Conservation (phyloP, 768 basidiomycete genomes). For the Auriscalpium microsporum region DNA sequence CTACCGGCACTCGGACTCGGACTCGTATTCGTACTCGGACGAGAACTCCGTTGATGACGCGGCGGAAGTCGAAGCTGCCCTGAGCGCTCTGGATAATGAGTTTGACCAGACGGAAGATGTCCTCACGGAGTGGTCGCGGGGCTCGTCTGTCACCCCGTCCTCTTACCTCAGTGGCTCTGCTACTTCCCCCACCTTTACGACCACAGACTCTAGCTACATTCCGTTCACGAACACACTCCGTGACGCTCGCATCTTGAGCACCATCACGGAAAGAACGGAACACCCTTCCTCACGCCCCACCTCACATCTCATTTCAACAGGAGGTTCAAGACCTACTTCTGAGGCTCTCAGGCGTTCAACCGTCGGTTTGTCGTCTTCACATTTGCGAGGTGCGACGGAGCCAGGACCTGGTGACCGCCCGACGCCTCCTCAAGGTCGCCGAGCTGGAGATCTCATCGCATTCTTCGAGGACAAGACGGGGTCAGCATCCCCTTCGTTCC, state of each 20-base stretch:
- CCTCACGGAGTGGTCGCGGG: conserved; percentile 52
- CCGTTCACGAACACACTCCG: conserved; percentile 31
- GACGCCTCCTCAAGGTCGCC: conserved; percentile 36
- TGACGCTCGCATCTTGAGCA: conserved; percentile 51
- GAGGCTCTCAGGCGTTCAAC: conserved; percentile 29
- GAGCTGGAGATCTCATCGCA: conserved; percentile 64
- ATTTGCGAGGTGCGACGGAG: conserved; percentile 54
- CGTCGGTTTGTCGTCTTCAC: conserved; percentile 31
- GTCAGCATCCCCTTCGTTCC: conserved; percentile 18
- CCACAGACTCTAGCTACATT: conserved; percentile 12
- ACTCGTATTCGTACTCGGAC: conserved; percentile 38
- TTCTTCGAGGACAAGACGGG: conserved; percentile 53
- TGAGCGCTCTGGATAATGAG: conserved; percentile 61
- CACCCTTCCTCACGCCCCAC: conserved; percentile 51
- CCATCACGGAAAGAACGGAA: conserved; percentile 74
- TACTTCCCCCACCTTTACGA: conserved; percentile 17
- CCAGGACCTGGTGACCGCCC: conserved; percentile 23
- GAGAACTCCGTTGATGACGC: conserved; percentile 38
- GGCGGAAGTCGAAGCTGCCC: conserved; percentile 57
- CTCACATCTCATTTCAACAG: conserved; percentile 26
- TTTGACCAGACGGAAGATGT: conserved; percentile 57
- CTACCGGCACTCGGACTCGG: conserved; percentile 1
- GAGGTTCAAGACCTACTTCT: conserved; percentile 25
- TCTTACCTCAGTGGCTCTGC: conserved; percentile 25
- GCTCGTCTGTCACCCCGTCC: conserved; percentile 28